These are phyloP conservation scores for Zoysia japonica DNA, from an alignment of 176 grass and related monocot genomes.

Conservation along the genomic window DNA sequence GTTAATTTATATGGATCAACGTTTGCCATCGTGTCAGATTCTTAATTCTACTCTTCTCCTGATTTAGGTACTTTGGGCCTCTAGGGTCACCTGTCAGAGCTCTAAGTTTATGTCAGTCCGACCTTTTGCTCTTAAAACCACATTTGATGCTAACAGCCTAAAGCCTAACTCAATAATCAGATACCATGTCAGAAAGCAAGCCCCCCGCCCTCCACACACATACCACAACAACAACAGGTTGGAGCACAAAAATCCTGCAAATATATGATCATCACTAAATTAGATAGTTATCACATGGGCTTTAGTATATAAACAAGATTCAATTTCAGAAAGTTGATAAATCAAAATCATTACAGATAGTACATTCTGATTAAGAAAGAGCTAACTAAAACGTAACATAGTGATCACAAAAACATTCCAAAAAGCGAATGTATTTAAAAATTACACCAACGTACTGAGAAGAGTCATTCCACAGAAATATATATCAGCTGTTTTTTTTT, in stretches of 20 bases:
- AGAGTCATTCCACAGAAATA: not conserved
- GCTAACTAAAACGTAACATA: not conserved
- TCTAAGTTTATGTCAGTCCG: not conserved
- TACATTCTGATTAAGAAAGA: not conserved
- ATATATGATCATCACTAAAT: conserved; percentile 8
- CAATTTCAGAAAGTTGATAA: conserved; percentile 1
- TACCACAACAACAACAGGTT: not conserved
- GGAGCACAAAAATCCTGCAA: conserved; percentile 47
- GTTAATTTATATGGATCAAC: conserved; percentile 1
- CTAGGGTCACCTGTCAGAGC: conserved; percentile 2
- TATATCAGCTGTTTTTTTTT: too few species aligned
- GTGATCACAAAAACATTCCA: conserved; percentile 15
- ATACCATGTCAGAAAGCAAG: conserved; percentile 32
- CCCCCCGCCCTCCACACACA: too few species aligned
- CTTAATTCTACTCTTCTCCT: conserved; percentile 7
- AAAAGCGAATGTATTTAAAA: conserved; percentile 4
- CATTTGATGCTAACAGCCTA: conserved; percentile 19
- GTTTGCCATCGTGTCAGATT: conserved; percentile 8
- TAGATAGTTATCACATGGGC: not conserved
- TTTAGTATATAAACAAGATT: conserved; percentile 6
- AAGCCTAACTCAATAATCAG: conserved; percentile 23
- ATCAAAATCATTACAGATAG: not conserved
- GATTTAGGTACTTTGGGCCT: conserved; percentile 19
- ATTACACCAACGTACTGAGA: not conserved
- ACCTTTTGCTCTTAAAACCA: conserved; percentile 5